Percentiles rank a stretch among this genome's conserved stretches.
Conservation (phyloP, 805 yeast genomes). For the Yarrowia sp. region DNA sequence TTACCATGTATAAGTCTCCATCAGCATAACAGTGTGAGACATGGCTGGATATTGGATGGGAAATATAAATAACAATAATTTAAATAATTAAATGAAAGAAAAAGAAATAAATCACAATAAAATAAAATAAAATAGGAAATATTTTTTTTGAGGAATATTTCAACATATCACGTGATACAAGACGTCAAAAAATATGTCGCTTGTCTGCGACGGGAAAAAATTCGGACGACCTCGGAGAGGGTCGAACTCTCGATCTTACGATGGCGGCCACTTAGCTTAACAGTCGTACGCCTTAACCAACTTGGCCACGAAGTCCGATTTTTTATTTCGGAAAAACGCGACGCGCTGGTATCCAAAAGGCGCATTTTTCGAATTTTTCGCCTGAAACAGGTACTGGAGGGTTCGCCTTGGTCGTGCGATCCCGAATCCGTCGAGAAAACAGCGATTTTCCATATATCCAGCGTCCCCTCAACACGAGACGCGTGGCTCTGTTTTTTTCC, state of each 20-base stretch:
- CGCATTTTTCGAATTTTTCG: not conserved
- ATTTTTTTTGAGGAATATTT: too few relatives aligned
- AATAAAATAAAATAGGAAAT: too few relatives aligned
- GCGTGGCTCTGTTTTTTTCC: too few relatives aligned
- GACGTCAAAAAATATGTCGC: not conserved
- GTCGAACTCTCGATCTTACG: slow-evolving; percentile 28
- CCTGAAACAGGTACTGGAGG: not conserved
- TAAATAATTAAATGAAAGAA: not conserved
- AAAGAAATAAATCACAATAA: too few relatives aligned
- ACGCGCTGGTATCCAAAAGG: not conserved
- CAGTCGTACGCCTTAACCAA: slow-evolving; percentile 28
- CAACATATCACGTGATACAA: too few relatives aligned
- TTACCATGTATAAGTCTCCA: not conserved
- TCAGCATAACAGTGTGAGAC: not conserved
- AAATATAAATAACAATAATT: not conserved
- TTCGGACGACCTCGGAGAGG: slow-evolving; percentile 26
- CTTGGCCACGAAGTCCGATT: slow-evolving; percentile 27
- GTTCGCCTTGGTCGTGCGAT: not conserved
- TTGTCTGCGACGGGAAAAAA: not conserved
- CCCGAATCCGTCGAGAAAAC: not conserved
- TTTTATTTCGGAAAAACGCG: not conserved
- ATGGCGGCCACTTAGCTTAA: slow-evolving; percentile 23
- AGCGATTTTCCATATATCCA: too few relatives aligned
- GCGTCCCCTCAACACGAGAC: too few relatives aligned
- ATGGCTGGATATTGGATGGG: not conserved